phyloP scores from a whole-genome alignment of 1,284 basidiomycete species.

The Sporisorium sorghi region DNA sequence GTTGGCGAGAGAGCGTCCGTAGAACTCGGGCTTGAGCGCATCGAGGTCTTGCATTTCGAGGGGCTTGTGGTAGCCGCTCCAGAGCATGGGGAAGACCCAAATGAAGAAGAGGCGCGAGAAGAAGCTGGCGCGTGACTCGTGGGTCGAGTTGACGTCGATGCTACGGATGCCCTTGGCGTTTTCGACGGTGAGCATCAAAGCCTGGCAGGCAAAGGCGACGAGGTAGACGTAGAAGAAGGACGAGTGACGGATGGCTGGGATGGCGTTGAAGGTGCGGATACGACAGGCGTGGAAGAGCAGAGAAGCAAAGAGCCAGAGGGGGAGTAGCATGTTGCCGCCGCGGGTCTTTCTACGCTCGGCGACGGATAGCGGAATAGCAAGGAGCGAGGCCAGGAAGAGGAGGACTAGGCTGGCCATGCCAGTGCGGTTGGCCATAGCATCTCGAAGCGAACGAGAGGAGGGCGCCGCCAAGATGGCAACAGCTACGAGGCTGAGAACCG shows the following conservation, averaged over 20 bases:
- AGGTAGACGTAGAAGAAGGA: constrained; percentile 48
- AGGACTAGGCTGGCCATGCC: constrained; percentile 35
- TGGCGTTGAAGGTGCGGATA: constrained; percentile 46
- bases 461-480: constrained; percentile 25
- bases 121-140: constrained; percentile 52
- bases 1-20: constrained; percentile 29
- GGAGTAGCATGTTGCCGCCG: constrained; percentile 42
- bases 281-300: constrained; percentile 49
- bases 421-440: constrained; percentile 17
- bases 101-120: constrained; percentile 51
- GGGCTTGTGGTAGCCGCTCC: constrained; percentile 38
- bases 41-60: constrained; percentile 50
- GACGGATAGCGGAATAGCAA: constrained; percentile 33
- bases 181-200: constrained; percentile 47
- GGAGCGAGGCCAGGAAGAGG: constrained; percentile 30
- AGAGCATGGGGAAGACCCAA: constrained; percentile 55
- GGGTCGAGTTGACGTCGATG: constrained; percentile 30
- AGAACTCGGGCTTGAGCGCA: constrained; percentile 37
- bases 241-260: constrained; percentile 27
- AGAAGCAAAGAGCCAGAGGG: constrained; percentile 49
- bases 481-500: constrained; percentile 28
- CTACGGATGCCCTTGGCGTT: constrained; percentile 38
- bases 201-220: constrained; percentile 34
- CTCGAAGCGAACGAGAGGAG: constrained; percentile 10
- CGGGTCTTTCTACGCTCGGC: constrained; percentile 47